phyloP scores from a whole-genome alignment of 208 protist species.

The Angomonas deanei region DNA sequence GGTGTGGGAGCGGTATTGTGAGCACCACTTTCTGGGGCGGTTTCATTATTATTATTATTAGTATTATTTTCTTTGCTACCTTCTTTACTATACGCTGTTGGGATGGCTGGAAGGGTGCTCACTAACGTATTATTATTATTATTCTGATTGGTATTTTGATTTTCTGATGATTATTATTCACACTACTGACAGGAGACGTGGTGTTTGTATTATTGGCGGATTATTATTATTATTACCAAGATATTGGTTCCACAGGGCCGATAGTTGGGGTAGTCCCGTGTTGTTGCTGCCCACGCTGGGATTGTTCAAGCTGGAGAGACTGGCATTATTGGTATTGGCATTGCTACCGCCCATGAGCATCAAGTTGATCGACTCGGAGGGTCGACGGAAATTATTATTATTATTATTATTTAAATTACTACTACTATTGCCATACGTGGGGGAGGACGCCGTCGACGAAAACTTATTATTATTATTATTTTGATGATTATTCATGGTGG shows the following conservation, averaged over 20 bases:
- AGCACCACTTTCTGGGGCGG: neutral
- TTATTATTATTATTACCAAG: neutral
- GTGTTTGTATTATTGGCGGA: neutral
- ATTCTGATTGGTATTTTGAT: no score
- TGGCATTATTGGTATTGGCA: neutral
- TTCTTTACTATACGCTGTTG: no score
- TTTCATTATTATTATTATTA: no score
- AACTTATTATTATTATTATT: neutral
- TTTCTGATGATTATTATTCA: no score
- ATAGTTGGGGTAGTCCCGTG: neutral
- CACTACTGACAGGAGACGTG: no score
- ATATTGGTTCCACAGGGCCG: neutral
- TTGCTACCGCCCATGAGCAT: neutral
- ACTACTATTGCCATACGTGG: neutral
- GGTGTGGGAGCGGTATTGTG: neutral
- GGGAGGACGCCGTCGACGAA: neutral
- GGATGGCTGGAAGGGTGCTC: no score
- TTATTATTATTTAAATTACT: conserved; percentile 4
- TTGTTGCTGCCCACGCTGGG: neutral
- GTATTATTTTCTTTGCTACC: no score
- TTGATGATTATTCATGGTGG: no score
- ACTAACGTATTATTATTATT: no score
- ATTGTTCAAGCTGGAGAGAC: neutral
- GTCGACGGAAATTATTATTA: neutral
- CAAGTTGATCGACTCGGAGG: neutral